Evolutionary conservation across 164 flowering plant species (phyloP), one percentile per base, ranked within the genome.

Genomic region (Aristolochia contorta): DNA sequence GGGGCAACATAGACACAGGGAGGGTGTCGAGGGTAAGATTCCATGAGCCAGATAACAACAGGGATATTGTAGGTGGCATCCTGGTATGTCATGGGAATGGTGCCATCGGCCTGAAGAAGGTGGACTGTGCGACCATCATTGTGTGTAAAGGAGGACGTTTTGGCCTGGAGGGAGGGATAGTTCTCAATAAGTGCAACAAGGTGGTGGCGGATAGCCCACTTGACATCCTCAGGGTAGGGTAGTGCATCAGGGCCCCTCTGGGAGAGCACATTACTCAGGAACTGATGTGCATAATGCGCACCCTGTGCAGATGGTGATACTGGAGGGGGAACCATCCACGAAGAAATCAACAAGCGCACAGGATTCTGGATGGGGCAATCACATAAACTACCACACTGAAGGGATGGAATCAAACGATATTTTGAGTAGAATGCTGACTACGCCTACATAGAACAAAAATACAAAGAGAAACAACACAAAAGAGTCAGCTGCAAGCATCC

Each of bases 61-160:
- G 97, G 96, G 68, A 91, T 88, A 74, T 91, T 88, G 80, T 91
- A 91, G 57, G 85, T 73, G 63, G 79, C 87, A 55, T 72, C 73
- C 2, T 77, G 81, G 67, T 65, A 91, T 19, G 73, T 9, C 81
- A 84, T 88, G 60, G 96, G 97, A 32, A 86, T 75, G 33, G 97
- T 87, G 25, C 97, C 97, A 12, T 83, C 91, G 45, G 89, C 83
- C 58, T 88, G 97, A 56, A 91, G 91, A 55, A 91, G 87, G 67
- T 80, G 86, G 50, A 82, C 87, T 33, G 90, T 62, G 50, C 91
- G 79, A 68, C 96, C 96, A 54, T 91, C 97, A 80, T 82, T 88
- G 83, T 91, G 97, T 41, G 86, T 86, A 77, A 77, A 91, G 46
- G 73, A 74, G 47, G 96, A 88, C 16, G 91, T 83, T 56, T 85